A percentile compares a stretch with the other conserved stretches of the same genome.
These are phyloP conservation scores for Cercophora scortea DNA, from an alignment of 495 filamentous ascomycete species.

Conservation along the genomic window DNA sequence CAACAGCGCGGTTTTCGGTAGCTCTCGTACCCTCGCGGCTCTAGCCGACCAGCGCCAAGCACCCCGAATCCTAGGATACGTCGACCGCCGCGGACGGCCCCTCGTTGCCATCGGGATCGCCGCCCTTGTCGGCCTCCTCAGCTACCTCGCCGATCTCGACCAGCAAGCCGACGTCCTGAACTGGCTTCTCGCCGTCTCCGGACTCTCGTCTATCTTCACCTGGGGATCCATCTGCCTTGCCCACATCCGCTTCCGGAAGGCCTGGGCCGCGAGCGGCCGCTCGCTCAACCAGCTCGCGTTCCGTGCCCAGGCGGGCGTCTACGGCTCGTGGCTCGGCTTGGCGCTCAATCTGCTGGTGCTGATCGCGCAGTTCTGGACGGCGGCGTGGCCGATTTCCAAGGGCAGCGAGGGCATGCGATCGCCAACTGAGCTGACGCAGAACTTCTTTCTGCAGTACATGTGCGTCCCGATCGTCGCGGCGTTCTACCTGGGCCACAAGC, in stretches of 20 bases:
- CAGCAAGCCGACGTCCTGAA: constrained; percentile 58
- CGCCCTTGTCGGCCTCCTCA: constrained; percentile 63
- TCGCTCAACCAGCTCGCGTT: constrained; percentile 71
- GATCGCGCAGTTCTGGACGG: constrained; percentile 89
- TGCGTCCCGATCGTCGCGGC: constrained; percentile 71
- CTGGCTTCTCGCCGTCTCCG: constrained; percentile 88
- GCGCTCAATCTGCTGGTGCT: constrained; percentile 74
- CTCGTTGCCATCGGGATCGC: constrained; percentile 65
- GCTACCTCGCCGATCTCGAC: constrained; percentile 65
- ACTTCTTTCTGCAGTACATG: constrained; percentile 77
- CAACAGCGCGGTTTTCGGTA: constrained; percentile 81
- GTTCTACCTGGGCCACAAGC: constrained; percentile 73
- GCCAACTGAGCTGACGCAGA: constrained; percentile 20
- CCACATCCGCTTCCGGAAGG: constrained; percentile 87
- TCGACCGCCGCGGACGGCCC: constrained; percentile 77
- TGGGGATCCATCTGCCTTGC: constrained; percentile 85
- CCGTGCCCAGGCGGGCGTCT: constrained; percentile 66
- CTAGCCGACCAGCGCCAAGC: constrained; percentile 82
- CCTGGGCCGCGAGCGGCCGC: constrained; percentile 65
- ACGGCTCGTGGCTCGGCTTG: constrained; percentile 81
- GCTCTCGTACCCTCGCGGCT: constrained; percentile 77
- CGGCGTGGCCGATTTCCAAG: constrained; percentile 60
- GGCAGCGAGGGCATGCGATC: constrained; percentile 26
- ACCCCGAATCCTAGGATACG: constrained; percentile 66
- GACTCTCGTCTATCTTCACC: constrained; percentile 83